Evolutionary conservation across 192 early-diverging fungal genomes (phyloP).

Genomic region (Backusella mclennaniae): DNA sequence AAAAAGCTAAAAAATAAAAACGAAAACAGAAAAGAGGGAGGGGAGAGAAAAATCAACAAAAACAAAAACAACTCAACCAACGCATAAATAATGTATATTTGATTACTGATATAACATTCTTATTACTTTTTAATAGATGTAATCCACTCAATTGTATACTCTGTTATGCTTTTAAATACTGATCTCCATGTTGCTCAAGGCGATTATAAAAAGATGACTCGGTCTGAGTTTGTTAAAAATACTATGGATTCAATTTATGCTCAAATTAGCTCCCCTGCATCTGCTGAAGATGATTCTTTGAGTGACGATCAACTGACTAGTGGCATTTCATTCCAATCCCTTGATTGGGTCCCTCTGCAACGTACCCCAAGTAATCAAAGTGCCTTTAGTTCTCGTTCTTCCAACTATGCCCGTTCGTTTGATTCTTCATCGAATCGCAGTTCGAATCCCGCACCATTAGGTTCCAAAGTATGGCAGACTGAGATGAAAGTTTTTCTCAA

Average conservation of each 20-base stretch:
- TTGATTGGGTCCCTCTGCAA: not conserved
- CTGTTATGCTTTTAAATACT: constrained; percentile 87
- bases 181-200: constrained; percentile 87
- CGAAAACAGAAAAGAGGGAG: not conserved
- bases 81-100: not conserved
- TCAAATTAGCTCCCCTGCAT: constrained; percentile 25
- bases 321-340: constrained; percentile 11
- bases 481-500: constrained; percentile 20
- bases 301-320: constrained; percentile 9
- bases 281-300: not conserved
- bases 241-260: constrained; percentile 54
- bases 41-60: not conserved
- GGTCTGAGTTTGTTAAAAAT: constrained; percentile 69
- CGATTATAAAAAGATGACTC: constrained; percentile 69
- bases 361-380: constrained; percentile 23
- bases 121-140: constrained; percentile 52
- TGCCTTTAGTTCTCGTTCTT: not conserved
- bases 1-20: not conserved
- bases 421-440: not conserved
- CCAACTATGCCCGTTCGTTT: not conserved
- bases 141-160: constrained; percentile 85
- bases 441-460: not conserved
- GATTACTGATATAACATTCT: not conserved
- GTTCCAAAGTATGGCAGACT: constrained; percentile 12
- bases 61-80: not conserved